Percentiles rank a stretch among this genome's conserved stretches.
phyloP scores from a whole-genome alignment of 805 yeast species.

The Saturnispora bothae region DNA sequence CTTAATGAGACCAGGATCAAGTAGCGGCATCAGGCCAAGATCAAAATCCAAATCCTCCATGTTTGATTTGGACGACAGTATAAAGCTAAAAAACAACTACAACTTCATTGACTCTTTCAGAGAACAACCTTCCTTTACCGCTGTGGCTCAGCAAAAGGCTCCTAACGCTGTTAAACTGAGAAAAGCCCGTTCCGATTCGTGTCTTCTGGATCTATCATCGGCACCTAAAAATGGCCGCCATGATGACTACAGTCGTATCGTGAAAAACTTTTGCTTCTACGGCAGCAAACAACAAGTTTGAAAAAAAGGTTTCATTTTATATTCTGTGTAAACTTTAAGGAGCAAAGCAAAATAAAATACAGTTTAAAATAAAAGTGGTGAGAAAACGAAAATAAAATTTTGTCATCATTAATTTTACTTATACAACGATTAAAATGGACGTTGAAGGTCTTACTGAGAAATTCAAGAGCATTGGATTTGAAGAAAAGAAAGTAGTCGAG shows the following conservation, averaged over 20 bases:
- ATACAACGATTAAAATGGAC: no score
- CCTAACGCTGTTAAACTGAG: slow-evolving; percentile 12
- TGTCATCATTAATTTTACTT: no score
- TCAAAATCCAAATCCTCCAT: not conserved
- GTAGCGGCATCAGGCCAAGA: not conserved
- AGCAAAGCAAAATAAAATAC: no score
- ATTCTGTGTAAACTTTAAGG: no score
- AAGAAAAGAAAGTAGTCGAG: slow-evolving; percentile 67
- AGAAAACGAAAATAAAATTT: no score
- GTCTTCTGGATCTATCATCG: slow-evolving; percentile 14
- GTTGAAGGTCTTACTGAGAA: slow-evolving; percentile 23
- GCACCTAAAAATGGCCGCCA: not conserved
- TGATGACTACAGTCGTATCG: slow-evolving; percentile 14
- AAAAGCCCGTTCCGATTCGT: slow-evolving; percentile 25
- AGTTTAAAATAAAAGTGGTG: no score
- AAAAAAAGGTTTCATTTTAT: no score
- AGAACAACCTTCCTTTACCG: no score
- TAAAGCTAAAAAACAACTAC: slow-evolving; percentile 22
- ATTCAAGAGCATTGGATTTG: slow-evolving; percentile 49
- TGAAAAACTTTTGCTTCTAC: slow-evolving; percentile 25
- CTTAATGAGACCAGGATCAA: not conserved
- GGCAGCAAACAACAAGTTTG: no score
- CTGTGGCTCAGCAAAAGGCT: no score
- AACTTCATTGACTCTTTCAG: slow-evolving; percentile 23
- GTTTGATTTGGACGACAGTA: slow-evolving; percentile 22